Evolutionary conservation across 805 yeast species (phyloP), one percentile per base, ranked within the genome.

Genomic region (Teunomyces barrocoloradensis): DNA sequence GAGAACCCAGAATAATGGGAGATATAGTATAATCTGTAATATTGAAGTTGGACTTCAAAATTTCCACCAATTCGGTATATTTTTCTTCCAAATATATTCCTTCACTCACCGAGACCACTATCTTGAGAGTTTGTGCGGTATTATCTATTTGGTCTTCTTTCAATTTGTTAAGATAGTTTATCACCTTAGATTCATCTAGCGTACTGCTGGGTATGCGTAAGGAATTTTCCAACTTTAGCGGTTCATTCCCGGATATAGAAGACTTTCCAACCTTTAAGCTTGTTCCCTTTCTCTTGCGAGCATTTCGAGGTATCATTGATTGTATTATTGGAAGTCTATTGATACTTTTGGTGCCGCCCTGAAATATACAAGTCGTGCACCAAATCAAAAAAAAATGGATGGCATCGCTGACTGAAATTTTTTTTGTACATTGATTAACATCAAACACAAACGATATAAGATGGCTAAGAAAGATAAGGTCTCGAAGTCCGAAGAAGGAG

Each of bases 401-500:
- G 51, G 46, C 53, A 50, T 48, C 52, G 49, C 52, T 41, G 33
- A 29, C 29, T 35, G 35, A 42, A 49, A 49, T 42, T 42, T 44
- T 48, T 44, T 42, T 33, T 28, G 20, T 4, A 29, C 36, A 18
- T 33, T 18, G 39, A 39, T 18, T 25, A 39, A 15, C 43, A 23
- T 23, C 5, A 21, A 37, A n/a, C 12, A 37, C 20, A 32, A 45
- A 21, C 29, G 17, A 28, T 25, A 38, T 52, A 59, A 38, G 40
- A 71, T 71, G 76, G 72, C 65, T 51, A 73, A 81, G 72, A 73
- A 71, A 58, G 78, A 70, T 55, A 78, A 78, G 64, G 68, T 71
- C 28, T 48, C 67, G 39, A 71, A 72, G 60, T 57, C 59, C 28
- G 73, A 63, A 47, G 74, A 69, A 43, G 33, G 54, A 37, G 71